Percentiles rank a stretch among this genome's conserved stretches.
Evolutionary conservation across 2,329 filamentous ascomycete genomes (phyloP).

Genomic region (Fusarium nematophilum): DNA sequence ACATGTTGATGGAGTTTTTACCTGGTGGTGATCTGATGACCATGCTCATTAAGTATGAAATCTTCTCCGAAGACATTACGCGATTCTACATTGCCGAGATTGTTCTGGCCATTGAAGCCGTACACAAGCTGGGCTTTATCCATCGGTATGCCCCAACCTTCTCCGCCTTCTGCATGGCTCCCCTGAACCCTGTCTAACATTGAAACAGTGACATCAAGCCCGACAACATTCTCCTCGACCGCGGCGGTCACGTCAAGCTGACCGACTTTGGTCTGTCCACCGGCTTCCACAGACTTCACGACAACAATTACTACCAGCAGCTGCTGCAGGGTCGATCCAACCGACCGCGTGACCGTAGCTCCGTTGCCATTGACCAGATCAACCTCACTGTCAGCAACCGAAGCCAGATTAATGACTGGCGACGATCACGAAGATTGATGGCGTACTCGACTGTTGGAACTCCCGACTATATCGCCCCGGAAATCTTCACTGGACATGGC

Average conservation of each 20-base stretch:
- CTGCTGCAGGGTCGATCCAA: slow-evolving; percentile 84
- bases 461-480: slow-evolving; percentile 97
- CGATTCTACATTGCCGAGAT: slow-evolving; percentile 99
- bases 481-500: slow-evolving; percentile 96
- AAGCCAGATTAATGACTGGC: slow-evolving; percentile 98
- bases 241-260: slow-evolving; percentile 96
- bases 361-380: slow-evolving; percentile 96
- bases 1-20: slow-evolving; percentile 99
- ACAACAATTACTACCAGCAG: slow-evolving; percentile 98
- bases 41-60: slow-evolving; percentile 99
- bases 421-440: slow-evolving; percentile 93
- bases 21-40: slow-evolving; percentile 99
- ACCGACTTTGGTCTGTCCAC: slow-evolving; percentile 98
- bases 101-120: slow-evolving; percentile 96
- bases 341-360: slow-evolving; percentile 84
- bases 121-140: slow-evolving; percentile 97
- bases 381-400: slow-evolving; percentile 98
- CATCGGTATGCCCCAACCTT: slow-evolving; percentile 78
- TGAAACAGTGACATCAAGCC: slow-evolving; percentile 91
- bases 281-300: slow-evolving; percentile 96
- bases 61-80: slow-evolving; percentile 98
- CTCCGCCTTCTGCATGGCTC: background rate
- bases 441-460: slow-evolving; percentile 98
- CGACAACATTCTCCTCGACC: slow-evolving; percentile 96
- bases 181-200: slow-evolving; percentile 20